These are phyloP conservation scores for Furcasterigmium furcatum DNA, from an alignment of 2,329 filamentous ascomycete species.

Conservation along the genomic window DNA sequence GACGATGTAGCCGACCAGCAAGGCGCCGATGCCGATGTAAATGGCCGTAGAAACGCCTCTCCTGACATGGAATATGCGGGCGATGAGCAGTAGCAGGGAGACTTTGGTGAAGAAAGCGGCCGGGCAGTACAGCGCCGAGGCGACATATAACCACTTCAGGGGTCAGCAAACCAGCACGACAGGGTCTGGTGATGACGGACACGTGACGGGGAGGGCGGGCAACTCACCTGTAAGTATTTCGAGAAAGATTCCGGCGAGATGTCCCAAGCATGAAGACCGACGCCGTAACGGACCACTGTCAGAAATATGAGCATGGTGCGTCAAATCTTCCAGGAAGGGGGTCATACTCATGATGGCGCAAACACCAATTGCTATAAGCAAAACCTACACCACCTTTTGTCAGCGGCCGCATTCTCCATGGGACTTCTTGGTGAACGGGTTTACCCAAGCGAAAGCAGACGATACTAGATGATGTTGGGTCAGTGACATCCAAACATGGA, in stretches of 20 bases:
- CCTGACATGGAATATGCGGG: conserved; percentile 21
- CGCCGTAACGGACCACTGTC: conserved; percentile 18
- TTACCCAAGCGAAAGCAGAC: too few species aligned
- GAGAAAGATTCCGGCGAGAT: conserved; percentile 11
- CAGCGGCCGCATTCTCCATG: too few species aligned
- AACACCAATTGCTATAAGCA: too few species aligned
- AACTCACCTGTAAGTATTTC: conserved; percentile 11
- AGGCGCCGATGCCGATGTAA: conserved; percentile 19
- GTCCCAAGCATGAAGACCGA: conserved; percentile 18
- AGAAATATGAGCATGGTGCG: too few species aligned
- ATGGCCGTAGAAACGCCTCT: conserved; percentile 16
- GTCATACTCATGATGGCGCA: too few species aligned
- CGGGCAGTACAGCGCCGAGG: conserved; percentile 20
- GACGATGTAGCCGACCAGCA: conserved; percentile 19
- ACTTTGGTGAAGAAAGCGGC: conserved; percentile 22
- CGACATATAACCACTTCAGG: conserved; percentile 22
- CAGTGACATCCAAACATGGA: too few species aligned
- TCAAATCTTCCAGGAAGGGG: too few species aligned
- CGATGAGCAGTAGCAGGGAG: conserved; percentile 23
- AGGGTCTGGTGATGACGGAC: too few species aligned
- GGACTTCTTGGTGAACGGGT: too few species aligned
- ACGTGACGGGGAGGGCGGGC: background rate
- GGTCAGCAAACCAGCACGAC: too few species aligned
- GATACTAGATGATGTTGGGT: too few species aligned
- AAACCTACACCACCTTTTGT: too few species aligned